Evolutionary conservation across 768 basidiomycete genomes (phyloP), one percentile per base, ranked within the genome.

Genomic region (Termitomyces sp.): DNA sequence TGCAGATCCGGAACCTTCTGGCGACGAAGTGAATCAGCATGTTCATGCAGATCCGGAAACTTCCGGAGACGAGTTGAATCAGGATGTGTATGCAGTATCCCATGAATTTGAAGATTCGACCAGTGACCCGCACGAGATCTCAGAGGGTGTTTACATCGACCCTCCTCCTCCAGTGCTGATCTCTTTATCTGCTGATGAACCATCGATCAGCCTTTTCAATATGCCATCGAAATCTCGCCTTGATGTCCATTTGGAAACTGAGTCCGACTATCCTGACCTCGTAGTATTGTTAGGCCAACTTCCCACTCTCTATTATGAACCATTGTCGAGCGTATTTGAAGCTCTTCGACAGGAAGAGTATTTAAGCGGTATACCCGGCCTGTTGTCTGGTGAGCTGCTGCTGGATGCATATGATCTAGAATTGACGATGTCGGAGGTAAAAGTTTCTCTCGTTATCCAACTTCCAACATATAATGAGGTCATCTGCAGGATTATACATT

Each of bases 261-360:
- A 62, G 35, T 35, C 51, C 47, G 45, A 50, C 46, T 40, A 57
- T 42, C 65, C 66, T 42, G 63, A 62, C 49, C 60, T 70, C 33
- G 65, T 70, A n/a, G 66, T 89, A 6, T 71, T 91, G 48, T 75
- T 92, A 56, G 78, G 82, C 46, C 73, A 82, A 56, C 77, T 72
- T 17, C 88, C 89, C 3, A 87, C 83, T 4, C 73, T 91, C 7
- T 92, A 89, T 68, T 91, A 91, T 62, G 89, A 91, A 66, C 84
- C 89, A 30, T 66, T 92, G 46, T 80, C 78, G 43, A 75, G 70
- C 55, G 80, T 91, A 19, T 91, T 91, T 63, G 85, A 85, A 54
- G 86, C 85, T 55, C 71, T 92, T 43, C 85, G 87, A 31, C 77
- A 80, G 63, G 86, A 90, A 55, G 78, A 81, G 48, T 66, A 72